Percentiles rank a stretch among this genome's conserved stretches.
Evolutionary conservation across 768 basidiomycete species (phyloP).

Genomic region (Auriculariales sp.): DNA sequence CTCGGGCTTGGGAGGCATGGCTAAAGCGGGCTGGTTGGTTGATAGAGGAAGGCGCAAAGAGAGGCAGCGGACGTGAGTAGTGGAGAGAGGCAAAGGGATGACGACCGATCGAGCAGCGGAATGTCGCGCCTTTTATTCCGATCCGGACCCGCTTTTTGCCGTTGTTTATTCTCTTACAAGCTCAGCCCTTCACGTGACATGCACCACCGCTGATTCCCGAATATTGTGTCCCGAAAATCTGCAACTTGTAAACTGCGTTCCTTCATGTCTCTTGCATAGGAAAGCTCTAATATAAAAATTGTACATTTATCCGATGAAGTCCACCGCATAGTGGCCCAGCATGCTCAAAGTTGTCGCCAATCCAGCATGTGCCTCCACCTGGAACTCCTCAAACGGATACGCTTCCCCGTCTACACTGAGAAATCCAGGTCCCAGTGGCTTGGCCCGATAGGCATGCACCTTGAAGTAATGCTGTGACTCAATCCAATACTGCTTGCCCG

Average conservation of each 20-base stretch:
- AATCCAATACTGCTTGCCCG: constrained; percentile 49
- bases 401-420: constrained; percentile 69
- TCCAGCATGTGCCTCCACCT: constrained; percentile 61
- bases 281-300: too few relatives aligned
- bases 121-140: neutral
- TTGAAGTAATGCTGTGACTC: constrained; percentile 57
- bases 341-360: constrained; percentile 23
- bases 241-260: neutral
- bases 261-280: neutral
- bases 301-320: too few relatives aligned
- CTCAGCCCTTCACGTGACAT: neutral
- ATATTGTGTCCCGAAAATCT: neutral
- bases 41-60: too few relatives aligned
- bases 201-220: neutral
- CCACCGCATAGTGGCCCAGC: constrained; percentile 4
- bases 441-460: constrained; percentile 57
- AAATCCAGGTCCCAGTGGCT: constrained; percentile 38
- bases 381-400: constrained; percentile 58
- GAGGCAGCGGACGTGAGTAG: too few relatives aligned
- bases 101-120: neutral
- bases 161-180: neutral
- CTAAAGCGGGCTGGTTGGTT: neutral
- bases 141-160: neutral
- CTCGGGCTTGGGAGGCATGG: constrained; percentile 1
- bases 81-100: neutral